Evolutionary conservation across 352 stramenopile species (phyloP).

Genomic region (Globisporangium cylindrosporum): DNA sequence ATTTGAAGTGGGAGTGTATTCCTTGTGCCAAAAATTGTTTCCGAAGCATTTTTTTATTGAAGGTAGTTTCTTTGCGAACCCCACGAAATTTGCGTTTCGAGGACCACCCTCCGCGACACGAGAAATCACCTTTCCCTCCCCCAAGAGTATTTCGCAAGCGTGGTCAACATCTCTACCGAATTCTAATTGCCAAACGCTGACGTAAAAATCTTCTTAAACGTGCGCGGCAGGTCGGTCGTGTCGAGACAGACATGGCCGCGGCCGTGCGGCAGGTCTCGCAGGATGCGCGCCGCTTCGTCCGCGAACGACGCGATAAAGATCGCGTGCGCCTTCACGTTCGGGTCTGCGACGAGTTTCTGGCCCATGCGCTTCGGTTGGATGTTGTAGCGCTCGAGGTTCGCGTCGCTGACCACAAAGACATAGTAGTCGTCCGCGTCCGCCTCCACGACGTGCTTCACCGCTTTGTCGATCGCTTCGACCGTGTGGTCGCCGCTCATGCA

Average conservation of each 20-base stretch:
- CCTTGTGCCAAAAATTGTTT: too few relatives aligned
- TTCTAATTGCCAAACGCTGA: conserved; percentile 37
- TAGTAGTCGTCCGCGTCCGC: conserved; percentile 75
- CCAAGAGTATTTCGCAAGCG: too few relatives aligned
- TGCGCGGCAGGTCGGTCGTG: conserved; percentile 68
- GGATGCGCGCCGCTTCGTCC: conserved; percentile 71
- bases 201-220: conserved; percentile 87
- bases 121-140: too few relatives aligned
- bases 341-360: conserved; percentile 48
- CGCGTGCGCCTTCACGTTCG: conserved; percentile 65
- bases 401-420: conserved; percentile 94
- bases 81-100: too few relatives aligned
- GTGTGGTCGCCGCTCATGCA: conserved; percentile 93
- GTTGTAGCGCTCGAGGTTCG: conserved; percentile 93
- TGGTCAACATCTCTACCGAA: not conserved
- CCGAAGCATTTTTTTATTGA: not conserved
- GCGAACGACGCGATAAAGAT: conserved; percentile 86
- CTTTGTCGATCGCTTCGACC: conserved; percentile 87
- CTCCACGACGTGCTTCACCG: conserved; percentile 64
- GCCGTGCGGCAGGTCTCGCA: conserved; percentile 55
- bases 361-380: conserved; percentile 59
- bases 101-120: too few relatives aligned
- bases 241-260: conserved; percentile 80
- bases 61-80: not conserved
- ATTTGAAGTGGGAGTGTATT: not conserved